Conservation (phyloP, 148 eudicot species). For the Nepenthes gracilis region DNA sequence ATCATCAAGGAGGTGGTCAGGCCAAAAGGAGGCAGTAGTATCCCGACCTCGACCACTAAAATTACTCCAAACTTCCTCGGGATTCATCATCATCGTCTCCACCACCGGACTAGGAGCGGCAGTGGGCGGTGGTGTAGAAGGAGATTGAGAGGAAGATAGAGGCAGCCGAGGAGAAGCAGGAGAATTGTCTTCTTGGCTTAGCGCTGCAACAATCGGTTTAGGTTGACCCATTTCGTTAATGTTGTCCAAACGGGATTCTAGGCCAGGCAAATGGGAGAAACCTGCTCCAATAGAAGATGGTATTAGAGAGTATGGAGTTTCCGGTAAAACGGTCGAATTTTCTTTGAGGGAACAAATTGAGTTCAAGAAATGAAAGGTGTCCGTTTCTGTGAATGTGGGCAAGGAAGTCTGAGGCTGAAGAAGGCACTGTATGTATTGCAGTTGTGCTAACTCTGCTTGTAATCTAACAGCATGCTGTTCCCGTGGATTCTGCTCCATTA, state of each 20-base stretch:
- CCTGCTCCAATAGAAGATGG: background rate
- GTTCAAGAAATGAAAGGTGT: conserved; percentile 14
- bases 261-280: conserved; percentile 3
- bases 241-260: conserved; percentile 2
- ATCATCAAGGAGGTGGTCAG: conserved; percentile 62
- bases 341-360: conserved; percentile 2
- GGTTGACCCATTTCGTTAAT: background rate
- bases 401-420: conserved; percentile 31
- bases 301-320: background rate
- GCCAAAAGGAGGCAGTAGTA: conserved; percentile 36
- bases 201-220: conserved; percentile 11
- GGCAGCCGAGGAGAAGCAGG: conserved; percentile 44
- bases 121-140: conserved; percentile 13
- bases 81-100: conserved; percentile 10
- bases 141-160: conserved; percentile 25
- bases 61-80: conserved; percentile 32
- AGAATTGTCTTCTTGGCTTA: conserved; percentile 12
- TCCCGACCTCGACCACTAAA: conserved; percentile 21
- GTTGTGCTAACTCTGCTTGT: conserved; percentile 67
- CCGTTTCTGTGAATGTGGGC: conserved; percentile 20
- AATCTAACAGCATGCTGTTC: conserved; percentile 74
- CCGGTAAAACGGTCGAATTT: background rate
- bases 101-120: conserved; percentile 7
- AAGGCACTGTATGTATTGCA: conserved; percentile 59
- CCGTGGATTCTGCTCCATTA: conserved; percentile 54